Evolutionary conservation across 2,329 filamentous ascomycete species (phyloP).

Genomic region (Orbilia javanica): DNA sequence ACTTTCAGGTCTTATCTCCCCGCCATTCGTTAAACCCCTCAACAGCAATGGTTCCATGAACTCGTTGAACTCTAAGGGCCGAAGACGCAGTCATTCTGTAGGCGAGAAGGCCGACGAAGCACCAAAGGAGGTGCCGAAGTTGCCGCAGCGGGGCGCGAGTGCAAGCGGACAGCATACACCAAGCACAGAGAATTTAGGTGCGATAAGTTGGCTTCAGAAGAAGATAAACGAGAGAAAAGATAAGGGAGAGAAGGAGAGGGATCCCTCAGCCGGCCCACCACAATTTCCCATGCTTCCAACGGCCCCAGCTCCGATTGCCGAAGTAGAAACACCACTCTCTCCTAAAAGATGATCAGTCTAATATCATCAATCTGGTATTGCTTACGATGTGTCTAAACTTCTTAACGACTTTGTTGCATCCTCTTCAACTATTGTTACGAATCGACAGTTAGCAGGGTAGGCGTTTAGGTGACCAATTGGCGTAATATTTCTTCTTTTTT

Average conservation of each 20-base stretch:
- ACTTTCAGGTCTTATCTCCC: slow-evolving; percentile 43
- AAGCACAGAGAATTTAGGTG: slow-evolving; percentile 64
- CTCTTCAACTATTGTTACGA: slow-evolving; percentile 38
- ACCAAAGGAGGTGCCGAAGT: slow-evolving; percentile 39
- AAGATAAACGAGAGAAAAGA: slow-evolving; percentile 71
- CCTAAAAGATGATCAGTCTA: slow-evolving; percentile 38
- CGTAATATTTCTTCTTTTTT: slow-evolving; percentile 23
- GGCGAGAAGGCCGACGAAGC: slow-evolving; percentile 46
- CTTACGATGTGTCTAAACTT: background rate
- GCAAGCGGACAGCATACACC: slow-evolving; percentile 45
- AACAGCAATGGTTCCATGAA: slow-evolving; percentile 33
- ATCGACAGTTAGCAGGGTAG: slow-evolving; percentile 39
- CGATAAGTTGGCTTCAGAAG: slow-evolving; percentile 75
- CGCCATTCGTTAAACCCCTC: slow-evolving; percentile 35
- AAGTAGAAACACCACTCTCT: slow-evolving; percentile 21
- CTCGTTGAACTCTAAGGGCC: slow-evolving; percentile 39
- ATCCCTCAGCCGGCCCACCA: slow-evolving; percentile 8
- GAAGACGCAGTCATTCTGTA: slow-evolving; percentile 44
- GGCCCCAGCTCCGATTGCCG: slow-evolving; percentile 5
- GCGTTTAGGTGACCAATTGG: slow-evolving; percentile 42
- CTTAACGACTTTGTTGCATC: slow-evolving; percentile 12
- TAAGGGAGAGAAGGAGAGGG: slow-evolving; percentile 45
- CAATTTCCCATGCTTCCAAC: slow-evolving; percentile 25
- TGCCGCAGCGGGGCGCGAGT: slow-evolving; percentile 52
- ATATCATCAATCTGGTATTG: background rate